Conservation (phyloP, 306 rosid genomes). For the Glycyrrhiza uralensis region DNA sequence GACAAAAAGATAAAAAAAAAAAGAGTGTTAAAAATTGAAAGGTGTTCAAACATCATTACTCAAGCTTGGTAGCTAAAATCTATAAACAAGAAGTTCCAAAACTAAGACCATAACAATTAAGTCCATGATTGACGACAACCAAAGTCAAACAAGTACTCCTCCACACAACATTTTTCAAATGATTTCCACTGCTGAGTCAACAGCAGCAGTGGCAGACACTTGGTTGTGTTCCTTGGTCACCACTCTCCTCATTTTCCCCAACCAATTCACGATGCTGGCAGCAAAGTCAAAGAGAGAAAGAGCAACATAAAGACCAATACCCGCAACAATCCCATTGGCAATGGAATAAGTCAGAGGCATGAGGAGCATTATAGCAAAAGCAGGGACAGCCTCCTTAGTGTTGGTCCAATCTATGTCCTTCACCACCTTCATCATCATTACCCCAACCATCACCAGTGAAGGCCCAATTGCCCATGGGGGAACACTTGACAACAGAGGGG, state of each 20-base stretch:
- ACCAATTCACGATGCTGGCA: slow-evolving; percentile 42
- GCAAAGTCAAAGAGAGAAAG: slow-evolving; percentile 57
- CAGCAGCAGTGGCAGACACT: slow-evolving; percentile 62
- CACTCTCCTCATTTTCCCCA: slow-evolving; percentile 52
- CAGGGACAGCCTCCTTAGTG: slow-evolving; percentile 69
- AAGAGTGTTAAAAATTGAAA: too few relatives aligned
- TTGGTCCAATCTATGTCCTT: slow-evolving; percentile 80
- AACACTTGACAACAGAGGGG: slow-evolving; percentile 74
- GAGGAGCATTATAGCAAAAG: slow-evolving; percentile 68
- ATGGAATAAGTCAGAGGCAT: slow-evolving; percentile 95
- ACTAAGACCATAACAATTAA: slow-evolving; percentile 1
- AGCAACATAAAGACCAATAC: slow-evolving; percentile 72
- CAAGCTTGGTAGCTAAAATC: too few relatives aligned
- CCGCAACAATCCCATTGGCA: slow-evolving; percentile 79
- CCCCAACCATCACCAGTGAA: slow-evolving; percentile 89
- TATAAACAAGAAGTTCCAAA: not conserved
- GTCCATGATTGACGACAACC: slow-evolving; percentile 3
- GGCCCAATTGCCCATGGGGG: slow-evolving; percentile 99
- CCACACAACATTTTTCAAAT: slow-evolving; percentile 29
- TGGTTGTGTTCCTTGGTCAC: slow-evolving; percentile 73
- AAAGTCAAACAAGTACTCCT: not conserved
- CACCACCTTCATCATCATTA: slow-evolving; percentile 93
- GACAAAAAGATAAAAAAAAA: too few relatives aligned
- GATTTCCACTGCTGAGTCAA: slow-evolving; percentile 43
- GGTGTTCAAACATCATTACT: too few relatives aligned